A percentile compares a stretch with the other conserved stretches of the same genome.
These are phyloP conservation scores for Crithidia thermophila DNA, from an alignment of 208 protist species.

Conservation along the genomic window DNA sequence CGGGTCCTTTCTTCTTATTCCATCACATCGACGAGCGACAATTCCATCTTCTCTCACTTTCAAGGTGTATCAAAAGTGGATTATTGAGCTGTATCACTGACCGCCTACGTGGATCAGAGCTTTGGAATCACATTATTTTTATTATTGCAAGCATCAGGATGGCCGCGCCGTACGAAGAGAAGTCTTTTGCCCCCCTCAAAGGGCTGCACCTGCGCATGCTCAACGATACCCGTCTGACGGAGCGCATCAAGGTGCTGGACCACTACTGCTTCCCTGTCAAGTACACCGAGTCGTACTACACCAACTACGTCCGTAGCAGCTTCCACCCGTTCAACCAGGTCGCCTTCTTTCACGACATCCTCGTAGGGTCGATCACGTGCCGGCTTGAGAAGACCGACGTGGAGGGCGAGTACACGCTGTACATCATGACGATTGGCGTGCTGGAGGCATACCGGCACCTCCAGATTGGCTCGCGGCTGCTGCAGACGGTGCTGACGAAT, in stretches of 20 bases:
- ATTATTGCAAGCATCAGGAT: neutral
- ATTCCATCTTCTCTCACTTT: too few relatives aligned
- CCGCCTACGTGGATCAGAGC: too few relatives aligned
- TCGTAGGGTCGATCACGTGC: slow-evolving; percentile 92
- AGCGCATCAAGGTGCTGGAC: slow-evolving; percentile 85
- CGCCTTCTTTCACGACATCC: slow-evolving; percentile 89
- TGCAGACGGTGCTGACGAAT: slow-evolving; percentile 57
- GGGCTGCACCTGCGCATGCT: slow-evolving; percentile 71
- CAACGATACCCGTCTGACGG: slow-evolving; percentile 67
- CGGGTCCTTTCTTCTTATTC: too few relatives aligned
- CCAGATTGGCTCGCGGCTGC: slow-evolving; percentile 79
- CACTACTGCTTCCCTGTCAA: slow-evolving; percentile 76
- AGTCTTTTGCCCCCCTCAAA: slow-evolving; percentile 41
- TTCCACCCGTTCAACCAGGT: slow-evolving; percentile 76
- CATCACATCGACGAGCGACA: too few relatives aligned
- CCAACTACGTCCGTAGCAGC: slow-evolving; percentile 60
- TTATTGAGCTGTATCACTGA: too few relatives aligned
- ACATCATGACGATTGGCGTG: slow-evolving; percentile 95
- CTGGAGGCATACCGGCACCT: slow-evolving; percentile 91
- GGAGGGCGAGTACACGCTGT: slow-evolving; percentile 64
- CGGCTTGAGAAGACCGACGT: slow-evolving; percentile 72
- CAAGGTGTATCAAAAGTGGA: too few relatives aligned
- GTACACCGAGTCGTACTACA: slow-evolving; percentile 89
- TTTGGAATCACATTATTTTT: neutral
- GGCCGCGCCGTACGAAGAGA: slow-evolving; percentile 31